A percentile compares a stretch with the other conserved stretches of the same genome.
Evolutionary conservation across 2,329 filamentous ascomycete genomes (phyloP).

Genomic region (Pestalotiopsis sp.): DNA sequence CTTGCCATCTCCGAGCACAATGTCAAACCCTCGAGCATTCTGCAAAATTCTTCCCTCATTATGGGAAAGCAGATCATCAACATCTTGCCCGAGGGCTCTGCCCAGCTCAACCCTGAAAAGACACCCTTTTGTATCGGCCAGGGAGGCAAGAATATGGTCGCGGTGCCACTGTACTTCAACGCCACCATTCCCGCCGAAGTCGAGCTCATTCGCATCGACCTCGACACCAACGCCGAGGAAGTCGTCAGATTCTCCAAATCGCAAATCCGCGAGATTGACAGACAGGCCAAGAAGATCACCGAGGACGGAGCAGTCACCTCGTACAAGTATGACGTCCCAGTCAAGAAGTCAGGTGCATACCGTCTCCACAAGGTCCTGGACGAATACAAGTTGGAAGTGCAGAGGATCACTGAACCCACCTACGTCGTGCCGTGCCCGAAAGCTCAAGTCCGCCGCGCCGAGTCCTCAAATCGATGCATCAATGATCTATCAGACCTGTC

Average conservation of each 20-base stretch:
- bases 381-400: constrained; percentile 91
- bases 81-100: constrained; percentile 93
- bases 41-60: constrained; percentile 92
- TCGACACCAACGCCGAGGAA: constrained; percentile 80
- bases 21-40: constrained; percentile 83
- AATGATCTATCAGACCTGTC: constrained; percentile 86
- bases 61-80: constrained; percentile 97
- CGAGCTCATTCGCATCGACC: constrained; percentile 84
- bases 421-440: constrained; percentile 86
- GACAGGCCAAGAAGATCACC: constrained; percentile 66
- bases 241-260: constrained; percentile 73
- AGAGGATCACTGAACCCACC: constrained; percentile 73
- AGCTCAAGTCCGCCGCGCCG: constrained; percentile 69
- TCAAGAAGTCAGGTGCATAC: constrained; percentile 90
- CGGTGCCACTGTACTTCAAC: constrained; percentile 88
- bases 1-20: constrained; percentile 90
- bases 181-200: constrained; percentile 87
- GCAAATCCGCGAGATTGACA: constrained; percentile 73
- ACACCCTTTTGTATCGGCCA: constrained; percentile 80
- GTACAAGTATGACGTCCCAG: constrained; percentile 70
- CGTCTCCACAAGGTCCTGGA: constrained; percentile 84
- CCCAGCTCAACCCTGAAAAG: constrained; percentile 80
- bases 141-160: constrained; percentile 55
- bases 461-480: constrained; percentile 71
- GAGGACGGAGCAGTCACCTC: constrained; percentile 63